A percentile compares a stretch with the other conserved stretches of the same genome.
These are phyloP conservation scores for Collybia sp. DNA, from an alignment of 768 basidiomycete genomes.

Conservation along the genomic window DNA sequence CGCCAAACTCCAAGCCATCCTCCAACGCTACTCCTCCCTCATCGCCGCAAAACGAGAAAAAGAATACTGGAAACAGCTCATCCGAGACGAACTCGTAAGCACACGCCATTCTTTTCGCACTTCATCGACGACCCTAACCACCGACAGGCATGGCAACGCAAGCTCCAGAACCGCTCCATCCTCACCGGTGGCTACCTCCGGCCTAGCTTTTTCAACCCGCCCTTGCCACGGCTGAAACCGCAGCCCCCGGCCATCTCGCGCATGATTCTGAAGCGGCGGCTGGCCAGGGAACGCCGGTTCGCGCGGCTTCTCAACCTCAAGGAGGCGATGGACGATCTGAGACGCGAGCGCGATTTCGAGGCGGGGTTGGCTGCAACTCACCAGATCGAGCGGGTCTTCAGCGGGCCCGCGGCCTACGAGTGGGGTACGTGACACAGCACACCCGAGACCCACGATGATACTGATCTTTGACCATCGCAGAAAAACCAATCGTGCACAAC, in stretches of 20 bases:
- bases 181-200: slow-evolving; percentile 71
- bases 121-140: background rate
- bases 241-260: slow-evolving; percentile 69
- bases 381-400: background rate
- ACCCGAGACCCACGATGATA: too few relatives aligned
- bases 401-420: slow-evolving; percentile 10
- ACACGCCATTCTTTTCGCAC: background rate
- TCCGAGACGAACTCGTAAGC: slow-evolving; percentile 50
- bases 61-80: slow-evolving; percentile 38
- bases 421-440: slow-evolving; percentile 34
- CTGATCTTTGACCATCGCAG: slow-evolving; percentile 18
- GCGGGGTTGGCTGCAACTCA: slow-evolving; percentile 6
- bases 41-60: slow-evolving; percentile 48
- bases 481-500: slow-evolving; percentile 27
- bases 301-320: slow-evolving; percentile 23
- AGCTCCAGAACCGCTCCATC: slow-evolving; percentile 55
- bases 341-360: slow-evolving; percentile 19
- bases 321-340: slow-evolving; percentile 24
- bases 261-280: slow-evolving; percentile 54
- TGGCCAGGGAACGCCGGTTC: slow-evolving; percentile 37
- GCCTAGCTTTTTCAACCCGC: slow-evolving; percentile 56
- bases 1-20: slow-evolving; percentile 32
- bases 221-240: slow-evolving; percentile 76
- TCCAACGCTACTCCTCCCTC: slow-evolving; percentile 55
- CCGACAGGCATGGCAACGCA: slow-evolving; percentile 49